Evolutionary conservation across 2,329 filamentous ascomycete genomes (phyloP), one percentile per base, ranked within the genome.

Genomic region (Tolypocladium tropicale): DNA sequence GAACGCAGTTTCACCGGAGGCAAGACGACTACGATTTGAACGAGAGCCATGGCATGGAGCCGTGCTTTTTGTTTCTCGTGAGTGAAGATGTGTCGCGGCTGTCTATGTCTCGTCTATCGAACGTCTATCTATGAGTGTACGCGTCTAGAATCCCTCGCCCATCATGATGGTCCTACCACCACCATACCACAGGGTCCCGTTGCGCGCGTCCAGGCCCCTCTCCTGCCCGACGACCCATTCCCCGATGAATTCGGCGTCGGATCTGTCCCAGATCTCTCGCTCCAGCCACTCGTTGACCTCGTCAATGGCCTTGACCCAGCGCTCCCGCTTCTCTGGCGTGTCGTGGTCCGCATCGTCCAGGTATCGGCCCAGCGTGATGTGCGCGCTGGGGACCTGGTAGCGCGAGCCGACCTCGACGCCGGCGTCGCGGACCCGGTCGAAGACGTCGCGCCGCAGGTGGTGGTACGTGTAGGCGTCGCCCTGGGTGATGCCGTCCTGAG

Each of bases 141-240:
- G 23, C 43, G 28, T 61, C 60, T 68, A 85, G 65, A 84, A 86
- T 0, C 83, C 83, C 67, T 85, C 82, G 21, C 83, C 83, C 21
- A 78, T 55, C 65, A 78, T 73, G 58, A 95, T 78, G 4, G 83
- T 87, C 60, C 88, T 80, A 1, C 92, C 92, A 30, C 85, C 89
- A 37, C 88, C 93, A 73, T 96, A 96, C 91, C 92, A 97, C 49
- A 96, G 72, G 6, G 79, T 77, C 0, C 93, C 93, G 60, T 80
- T 82, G 49, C 89, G 81, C 57, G 83, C 84, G 65, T 93, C 88
- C 55, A 96, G 72, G 0, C 92, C 92, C 63, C 78, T 86, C 68
- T 93, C 90, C 63, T 95, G 83, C 0, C 93, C 92, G n/a, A 96
- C 84, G 28, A 88, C 74, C 91, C 93, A 96, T 66, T 94, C 88